phyloP scores from a whole-genome alignment of 208 protist species.

The Leishmania lainsoni region DNA sequence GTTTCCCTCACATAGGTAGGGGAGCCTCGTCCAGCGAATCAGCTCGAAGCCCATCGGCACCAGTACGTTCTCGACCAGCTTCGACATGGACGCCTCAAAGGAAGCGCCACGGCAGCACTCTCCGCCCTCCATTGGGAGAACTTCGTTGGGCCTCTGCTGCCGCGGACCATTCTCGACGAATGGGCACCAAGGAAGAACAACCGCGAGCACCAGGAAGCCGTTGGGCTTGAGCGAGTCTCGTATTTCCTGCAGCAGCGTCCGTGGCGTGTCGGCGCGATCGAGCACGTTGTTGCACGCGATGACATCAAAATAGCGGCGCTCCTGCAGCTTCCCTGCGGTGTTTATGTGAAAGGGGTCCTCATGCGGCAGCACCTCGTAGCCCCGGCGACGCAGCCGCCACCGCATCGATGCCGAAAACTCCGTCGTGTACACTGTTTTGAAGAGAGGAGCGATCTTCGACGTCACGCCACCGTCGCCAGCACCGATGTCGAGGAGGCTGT shows the following conservation, averaged over 20 bases:
- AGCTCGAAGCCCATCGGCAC: conserved; percentile 74
- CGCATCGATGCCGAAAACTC: conserved; percentile 82
- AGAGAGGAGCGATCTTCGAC: conserved; percentile 52
- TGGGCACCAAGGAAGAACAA: conserved; percentile 90
- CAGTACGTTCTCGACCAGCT: conserved; percentile 81
- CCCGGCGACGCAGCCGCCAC: conserved; percentile 70
- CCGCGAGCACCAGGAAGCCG: conserved; percentile 69
- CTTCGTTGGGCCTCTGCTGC: conserved; percentile 64
- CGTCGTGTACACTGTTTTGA: conserved; percentile 60
- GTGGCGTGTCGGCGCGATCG: conserved; percentile 75
- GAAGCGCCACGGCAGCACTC: conserved; percentile 75
- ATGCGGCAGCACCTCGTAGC: conserved; percentile 70
- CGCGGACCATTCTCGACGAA: conserved; percentile 73
- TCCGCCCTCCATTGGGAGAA: conserved; percentile 78
- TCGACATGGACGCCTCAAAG: conserved; percentile 65
- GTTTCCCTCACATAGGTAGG: conserved; percentile 87
- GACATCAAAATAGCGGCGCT: conserved; percentile 61
- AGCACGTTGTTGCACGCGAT: conserved; percentile 86
- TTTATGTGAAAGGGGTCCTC: conserved; percentile 48
- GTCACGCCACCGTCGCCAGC: conserved; percentile 88
- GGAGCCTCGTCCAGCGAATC: conserved; percentile 81
- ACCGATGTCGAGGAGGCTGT: conserved; percentile 47
- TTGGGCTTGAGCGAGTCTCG: conserved; percentile 62
- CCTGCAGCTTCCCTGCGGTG: conserved; percentile 3
- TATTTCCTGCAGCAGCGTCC: conserved; percentile 62